These are phyloP conservation scores for Colletotrichum liriopes DNA, from an alignment of 2,329 filamentous ascomycete genomes.

Conservation along the genomic window DNA sequence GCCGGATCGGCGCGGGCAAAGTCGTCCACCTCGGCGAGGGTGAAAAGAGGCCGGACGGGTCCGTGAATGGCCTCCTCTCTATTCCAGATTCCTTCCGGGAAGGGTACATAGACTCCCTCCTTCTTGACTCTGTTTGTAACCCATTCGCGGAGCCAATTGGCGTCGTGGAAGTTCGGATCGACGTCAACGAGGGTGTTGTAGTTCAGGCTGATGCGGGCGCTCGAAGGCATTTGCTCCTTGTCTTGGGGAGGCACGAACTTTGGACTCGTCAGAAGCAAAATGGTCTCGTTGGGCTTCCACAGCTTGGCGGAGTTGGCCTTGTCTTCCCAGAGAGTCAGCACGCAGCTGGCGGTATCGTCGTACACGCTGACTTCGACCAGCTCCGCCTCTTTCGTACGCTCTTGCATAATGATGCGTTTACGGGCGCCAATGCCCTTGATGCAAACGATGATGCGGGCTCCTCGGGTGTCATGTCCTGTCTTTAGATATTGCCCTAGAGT, in stretches of 20 bases:
- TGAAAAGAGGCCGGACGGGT: conserved; percentile 55
- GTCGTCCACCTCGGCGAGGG: conserved; percentile 60
- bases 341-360: conserved; percentile 69
- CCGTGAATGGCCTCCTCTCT: conserved; percentile 52
- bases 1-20: conserved; percentile 53
- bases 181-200: conserved; percentile 68
- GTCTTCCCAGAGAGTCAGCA: conserved; percentile 70
- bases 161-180: conserved; percentile 68
- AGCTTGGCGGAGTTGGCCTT: conserved; percentile 59
- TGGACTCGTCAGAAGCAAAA: conserved; percentile 67
- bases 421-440: conserved; percentile 70
- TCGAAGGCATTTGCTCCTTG: conserved; percentile 11
- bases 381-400: conserved; percentile 46
- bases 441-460: conserved; percentile 69
- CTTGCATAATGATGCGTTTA: conserved; percentile 59
- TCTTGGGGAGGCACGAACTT: conserved; percentile 34
- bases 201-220: conserved; percentile 50
- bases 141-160: conserved; percentile 67
- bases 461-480: conserved; percentile 66
- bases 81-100: conserved; percentile 60
- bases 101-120: conserved; percentile 65
- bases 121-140: conserved; percentile 63
- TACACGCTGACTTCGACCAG: conserved; percentile 68
- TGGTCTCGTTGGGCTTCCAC: conserved; percentile 64
- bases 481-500: conserved; percentile 69